A percentile compares a stretch with the other conserved stretches of the same genome.
Evolutionary conservation across 2,329 filamentous ascomycete genomes (phyloP).

Genomic region (Periconia digitata): DNA sequence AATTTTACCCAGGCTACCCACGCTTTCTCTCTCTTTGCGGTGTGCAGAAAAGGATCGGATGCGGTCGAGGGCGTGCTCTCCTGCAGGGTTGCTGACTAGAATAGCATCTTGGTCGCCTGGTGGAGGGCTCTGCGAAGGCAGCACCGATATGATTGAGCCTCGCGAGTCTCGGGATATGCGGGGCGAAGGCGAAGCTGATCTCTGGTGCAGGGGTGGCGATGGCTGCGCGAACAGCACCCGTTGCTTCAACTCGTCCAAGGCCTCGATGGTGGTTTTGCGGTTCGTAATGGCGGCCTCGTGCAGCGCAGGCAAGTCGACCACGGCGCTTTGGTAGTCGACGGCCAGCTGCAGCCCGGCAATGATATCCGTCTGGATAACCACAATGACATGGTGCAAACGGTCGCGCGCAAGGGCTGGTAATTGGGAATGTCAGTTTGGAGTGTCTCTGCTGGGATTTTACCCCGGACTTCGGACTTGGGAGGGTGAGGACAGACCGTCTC

Average conservation of each 20-base stretch:
- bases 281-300: constrained; percentile 43
- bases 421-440: constrained; percentile 10
- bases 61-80: constrained; percentile 14
- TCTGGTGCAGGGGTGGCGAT: constrained; percentile 19
- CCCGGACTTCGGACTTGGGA: constrained; percentile 13
- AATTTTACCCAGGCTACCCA: too few species aligned
- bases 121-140: constrained; percentile 17
- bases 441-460: constrained; percentile 3
- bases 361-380: constrained; percentile 45
- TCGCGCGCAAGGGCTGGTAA: constrained; percentile 38
- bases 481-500: constrained; percentile 38
- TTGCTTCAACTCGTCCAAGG: constrained; percentile 42
- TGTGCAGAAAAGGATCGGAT: constrained; percentile 26
- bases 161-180: background rate
- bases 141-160: constrained; percentile 13
- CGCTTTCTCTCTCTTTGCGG: constrained; percentile 14
- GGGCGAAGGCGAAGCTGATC: constrained; percentile 6
- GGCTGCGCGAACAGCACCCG: constrained; percentile 28
- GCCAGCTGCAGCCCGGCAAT: constrained; percentile 43
- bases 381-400: constrained; percentile 40
- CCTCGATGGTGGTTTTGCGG: constrained; percentile 34
- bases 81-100: constrained; percentile 19
- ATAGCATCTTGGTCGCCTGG: constrained; percentile 20
- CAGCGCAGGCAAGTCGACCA: constrained; percentile 38
- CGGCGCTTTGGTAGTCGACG: constrained; percentile 33